phyloP scores from a whole-genome alignment of 371 early-diverging fungal genomes.

The Phascolomyces articulosus region DNA sequence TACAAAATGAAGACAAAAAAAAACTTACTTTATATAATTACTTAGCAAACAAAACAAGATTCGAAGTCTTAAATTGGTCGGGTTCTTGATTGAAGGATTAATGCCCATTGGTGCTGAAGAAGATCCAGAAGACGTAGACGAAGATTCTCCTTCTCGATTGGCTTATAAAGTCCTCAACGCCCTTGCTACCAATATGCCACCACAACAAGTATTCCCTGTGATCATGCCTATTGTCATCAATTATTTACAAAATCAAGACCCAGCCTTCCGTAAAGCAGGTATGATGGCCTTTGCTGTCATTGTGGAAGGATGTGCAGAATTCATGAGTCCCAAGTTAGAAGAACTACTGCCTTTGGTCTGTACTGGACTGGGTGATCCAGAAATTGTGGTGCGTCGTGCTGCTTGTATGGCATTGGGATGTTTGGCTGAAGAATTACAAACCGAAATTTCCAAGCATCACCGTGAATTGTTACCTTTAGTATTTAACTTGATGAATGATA shows the following conservation, averaged over 20 bases:
- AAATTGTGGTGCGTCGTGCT: constrained; percentile 79
- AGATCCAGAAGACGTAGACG: constrained; percentile 83
- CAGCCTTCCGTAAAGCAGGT: constrained; percentile 80
- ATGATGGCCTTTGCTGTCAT: constrained; percentile 89
- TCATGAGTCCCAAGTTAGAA: constrained; percentile 71
- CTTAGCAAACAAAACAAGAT: constrained; percentile 78
- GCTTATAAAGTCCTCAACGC: constrained; percentile 75
- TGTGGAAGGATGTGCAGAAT: constrained; percentile 88
- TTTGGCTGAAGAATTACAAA: constrained; percentile 80
- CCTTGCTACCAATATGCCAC: constrained; percentile 83
- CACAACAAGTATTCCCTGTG: constrained; percentile 85
- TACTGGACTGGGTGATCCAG: constrained; percentile 80
- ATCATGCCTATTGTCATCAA: constrained; percentile 70
- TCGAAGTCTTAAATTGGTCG: constrained; percentile 78
- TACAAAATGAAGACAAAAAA: no score
- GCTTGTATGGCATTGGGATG: constrained; percentile 88
- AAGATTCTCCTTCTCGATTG: constrained; percentile 80
- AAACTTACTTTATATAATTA: background rate
- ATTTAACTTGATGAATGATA: constrained; percentile 80
- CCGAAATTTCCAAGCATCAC: constrained; percentile 81
- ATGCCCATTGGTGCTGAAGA: constrained; percentile 88
- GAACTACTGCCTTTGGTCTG: constrained; percentile 78
- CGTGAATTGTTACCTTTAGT: constrained; percentile 81
- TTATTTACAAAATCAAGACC: constrained; percentile 78
- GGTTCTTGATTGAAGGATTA: constrained; percentile 72